These are phyloP conservation scores for Pyrenophora teres DNA, from an alignment of 2,329 filamentous ascomycete species.

Conservation along the genomic window DNA sequence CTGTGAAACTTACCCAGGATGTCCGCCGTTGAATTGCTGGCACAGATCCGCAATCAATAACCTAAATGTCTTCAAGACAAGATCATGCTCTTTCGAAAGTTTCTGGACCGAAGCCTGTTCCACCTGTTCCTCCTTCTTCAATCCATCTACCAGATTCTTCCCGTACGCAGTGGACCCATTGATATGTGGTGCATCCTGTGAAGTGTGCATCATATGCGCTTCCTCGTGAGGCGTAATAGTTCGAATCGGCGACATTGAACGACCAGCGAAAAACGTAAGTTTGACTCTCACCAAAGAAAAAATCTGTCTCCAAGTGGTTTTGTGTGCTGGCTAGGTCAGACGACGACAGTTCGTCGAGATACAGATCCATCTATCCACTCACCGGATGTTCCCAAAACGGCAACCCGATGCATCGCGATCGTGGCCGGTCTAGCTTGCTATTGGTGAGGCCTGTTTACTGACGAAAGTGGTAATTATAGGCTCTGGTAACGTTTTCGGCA, in stretches of 20 bases:
- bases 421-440: not conserved
- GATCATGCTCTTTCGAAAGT: constrained; percentile 16
- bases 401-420: constrained; percentile 9
- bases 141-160: constrained; percentile 1
- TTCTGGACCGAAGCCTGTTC: constrained; percentile 45
- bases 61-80: constrained; percentile 19
- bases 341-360: constrained; percentile 1
- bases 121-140: constrained; percentile 11
- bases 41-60: constrained; percentile 62
- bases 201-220: constrained; percentile 22
- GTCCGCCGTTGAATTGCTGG: constrained; percentile 71
- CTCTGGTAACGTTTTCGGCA: constrained; percentile 8
- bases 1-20: constrained; percentile 57
- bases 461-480: constrained; percentile 17
- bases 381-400: constrained; percentile 6
- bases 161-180: constrained; percentile 16
- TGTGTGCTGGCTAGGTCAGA: not conserved
- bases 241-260: too few species aligned
- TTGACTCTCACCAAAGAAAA: not conserved
- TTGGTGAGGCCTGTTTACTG: not conserved
- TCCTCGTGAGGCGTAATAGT: too few species aligned
- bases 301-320: not conserved
- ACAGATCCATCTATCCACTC: not conserved
- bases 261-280: not conserved
- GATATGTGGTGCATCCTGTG: constrained; percentile 18